Evolutionary conservation across 176 grass and related monocot species (phyloP), one percentile per base, ranked within the genome.

Genomic region (Aechmea fasciata): DNA sequence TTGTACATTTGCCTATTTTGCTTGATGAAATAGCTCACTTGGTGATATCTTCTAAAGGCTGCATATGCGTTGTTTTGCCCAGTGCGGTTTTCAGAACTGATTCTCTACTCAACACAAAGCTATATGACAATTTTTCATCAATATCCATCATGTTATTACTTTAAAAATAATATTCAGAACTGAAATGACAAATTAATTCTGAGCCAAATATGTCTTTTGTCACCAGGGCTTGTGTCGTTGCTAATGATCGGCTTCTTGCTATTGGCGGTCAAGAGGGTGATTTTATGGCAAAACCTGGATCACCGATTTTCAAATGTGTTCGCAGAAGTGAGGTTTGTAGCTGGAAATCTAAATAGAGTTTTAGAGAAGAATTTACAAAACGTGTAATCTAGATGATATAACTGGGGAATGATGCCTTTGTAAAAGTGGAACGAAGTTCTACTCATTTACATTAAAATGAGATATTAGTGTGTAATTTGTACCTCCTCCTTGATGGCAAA

Each of bases 181-280:
- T 64, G 71, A 50, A 52, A 52, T 75, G 67, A 65, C 20, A 25
- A 26, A 72, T 71, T 48, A 57, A 77, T 73, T 14, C n/a, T 55
- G 11, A 17, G 19, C 20, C 9, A 18, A 5, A 13, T 75, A 24
- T 77, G 69, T 22, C 77, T 1, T 81, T 69, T 76, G 18, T 57
- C 48, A 47, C 65, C 78, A 99, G 95, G 87, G 82, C 90, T 28
- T 99, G 87, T 78, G 82, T 94, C 57, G 89, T 99, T 82, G 95
- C 95, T 72, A 99, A 94, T 75, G 84, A 99, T 84, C 81, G 90
- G 71, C 87, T 97, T 18, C 71, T 99, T 68, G 64, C 77, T 71
- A 99, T 99, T 66, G 95, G 95, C 80, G 95, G 95, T 55, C 90
- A 99, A 94, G 95, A 94, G 86, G 95, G 95, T 51, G 95, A 99